Evolutionary conservation across 148 eudicot genomes (phyloP), one percentile per base, ranked within the genome.

Genomic region (Nepenthes mirabilis): DNA sequence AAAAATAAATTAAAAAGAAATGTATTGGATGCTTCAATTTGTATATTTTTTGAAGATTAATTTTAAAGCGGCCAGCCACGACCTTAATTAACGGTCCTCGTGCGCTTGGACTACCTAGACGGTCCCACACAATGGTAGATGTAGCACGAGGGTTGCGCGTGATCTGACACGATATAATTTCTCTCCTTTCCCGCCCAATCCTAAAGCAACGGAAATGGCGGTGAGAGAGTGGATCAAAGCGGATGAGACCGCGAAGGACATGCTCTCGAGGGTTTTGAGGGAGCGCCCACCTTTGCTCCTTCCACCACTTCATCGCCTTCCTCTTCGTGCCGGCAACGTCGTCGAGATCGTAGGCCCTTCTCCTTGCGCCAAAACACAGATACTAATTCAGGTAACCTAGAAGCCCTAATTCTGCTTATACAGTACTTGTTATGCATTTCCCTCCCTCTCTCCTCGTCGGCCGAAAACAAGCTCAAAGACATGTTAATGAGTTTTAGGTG

Each of bases 291-390:
- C 82, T 13, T 50, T 75, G 33, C 64, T 77, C 1, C 80, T 73
- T 8, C 90, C 88, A 52, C 97, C 95, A 13, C 84, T 91, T 33
- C 84, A 91, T 64, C 83, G 87, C 37, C 69, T 91, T 35, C 93
- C 97, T 69, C 84, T 91, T 57, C 83, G 86, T 36, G 65, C 74
- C 9, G 88, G 93, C 23, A 88, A 88, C 72, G 77, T 91, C 64
- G 72, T 91, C 67, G 97, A 91, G 70, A 74, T 91, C 67, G 75
- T 64, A 34, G 97, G 97, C 12, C 82, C 95, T 59, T 78, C 95
- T 59, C 79, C 88, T 47, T 91, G 95, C 53, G 85, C 93, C 45
- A 91, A 91, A 77, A 70, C 95, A 67, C 86, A 74, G 63, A 80
- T 88, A 50, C 81, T 91, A 40, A 72, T 83, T 5, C 86, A 91